Conservation (phyloP, 441 rosid species). For the Dalechampia spathulata region DNA sequence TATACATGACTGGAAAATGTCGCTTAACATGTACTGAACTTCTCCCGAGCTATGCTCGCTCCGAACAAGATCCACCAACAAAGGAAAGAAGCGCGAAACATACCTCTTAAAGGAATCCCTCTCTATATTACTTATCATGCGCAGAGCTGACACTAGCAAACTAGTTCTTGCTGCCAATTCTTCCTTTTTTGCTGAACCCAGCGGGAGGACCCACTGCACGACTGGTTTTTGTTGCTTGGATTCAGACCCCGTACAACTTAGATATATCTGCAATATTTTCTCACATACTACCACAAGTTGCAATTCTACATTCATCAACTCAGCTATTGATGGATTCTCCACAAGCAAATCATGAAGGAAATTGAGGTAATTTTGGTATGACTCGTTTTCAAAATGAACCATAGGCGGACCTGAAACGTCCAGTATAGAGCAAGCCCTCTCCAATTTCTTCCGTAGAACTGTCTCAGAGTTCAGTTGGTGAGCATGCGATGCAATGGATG, state of each 20-base stretch:
- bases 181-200: slow-evolving; percentile 67
- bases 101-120: slow-evolving; percentile 51
- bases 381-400: slow-evolving; percentile 84
- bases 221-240: slow-evolving; percentile 18
- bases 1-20: slow-evolving; percentile 66
- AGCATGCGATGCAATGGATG: slow-evolving; percentile 65
- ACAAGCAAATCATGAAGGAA: slow-evolving; percentile 48
- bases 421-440: slow-evolving; percentile 60
- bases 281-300: slow-evolving; percentile 52
- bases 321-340: slow-evolving; percentile 32
- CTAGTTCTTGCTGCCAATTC: slow-evolving; percentile 76
- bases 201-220: slow-evolving; percentile 60
- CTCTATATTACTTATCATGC: slow-evolving; percentile 43
- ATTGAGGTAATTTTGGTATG: slow-evolving; percentile 64
- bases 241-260: slow-evolving; percentile 38
- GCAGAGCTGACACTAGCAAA: slow-evolving; percentile 56
- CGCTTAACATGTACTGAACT: slow-evolving; percentile 59
- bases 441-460: slow-evolving; percentile 56
- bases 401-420: slow-evolving; percentile 79
- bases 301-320: slow-evolving; percentile 50
- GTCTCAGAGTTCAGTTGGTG: slow-evolving; percentile 51
- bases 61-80: slow-evolving; percentile 75
- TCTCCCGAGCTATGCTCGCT: slow-evolving; percentile 86
- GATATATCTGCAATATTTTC: slow-evolving; percentile 53
- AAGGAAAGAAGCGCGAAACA: slow-evolving; percentile 48